Evolutionary conservation across 257 asterid genomes (phyloP), one percentile per base, ranked within the genome.

Genomic region (Solanum bulbocastanum): DNA sequence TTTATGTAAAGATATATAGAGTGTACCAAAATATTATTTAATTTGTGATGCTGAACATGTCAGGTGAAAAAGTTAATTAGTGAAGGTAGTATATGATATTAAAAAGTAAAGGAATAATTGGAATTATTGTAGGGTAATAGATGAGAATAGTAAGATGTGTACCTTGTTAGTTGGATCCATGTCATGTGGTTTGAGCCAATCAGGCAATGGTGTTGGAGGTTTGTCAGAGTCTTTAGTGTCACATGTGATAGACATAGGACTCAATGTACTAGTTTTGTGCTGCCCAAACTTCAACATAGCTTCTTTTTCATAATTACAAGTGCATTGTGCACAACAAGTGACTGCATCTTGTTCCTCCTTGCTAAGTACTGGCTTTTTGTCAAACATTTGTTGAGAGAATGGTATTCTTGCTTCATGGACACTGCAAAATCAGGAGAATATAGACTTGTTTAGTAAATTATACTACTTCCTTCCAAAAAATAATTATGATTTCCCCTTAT

Each of bases 251-350:
- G 91, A 58, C n/a, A 58, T 58, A 58, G 25, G 66, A 44, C 37
- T 74, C 7, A 25, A 12, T 36, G 92, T 76, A 20, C 86, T 83
- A 52, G 90, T 87, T 62, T 87, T 89, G n/a, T 85, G 90, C 30
- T 92, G 94, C 71, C 49, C 46, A 71, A 90, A 87, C 46, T 89
- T 93, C 62, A 91, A 87, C 12, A 88, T 86, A 49, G 90, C 93
- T 89, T 96, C 98, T 86, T 90, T 94, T 86, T 95, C 96, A 90
- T 93, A 96, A 86, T 88, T 94, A 87, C 93, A 92, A 76, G 69
- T 91, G 93, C 99, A 94, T 91, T 95, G 96, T 56, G 90, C 88
- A 60, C 99, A 96, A 83, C 98, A 95, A 46, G 86, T 93, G 40
- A 96, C 92, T 52, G 66, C 89, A 75, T 92, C 91, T 71, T 86